Evolutionary conservation across 768 basidiomycete species (phyloP).

Genomic region (Boletus eberwhitei): DNA sequence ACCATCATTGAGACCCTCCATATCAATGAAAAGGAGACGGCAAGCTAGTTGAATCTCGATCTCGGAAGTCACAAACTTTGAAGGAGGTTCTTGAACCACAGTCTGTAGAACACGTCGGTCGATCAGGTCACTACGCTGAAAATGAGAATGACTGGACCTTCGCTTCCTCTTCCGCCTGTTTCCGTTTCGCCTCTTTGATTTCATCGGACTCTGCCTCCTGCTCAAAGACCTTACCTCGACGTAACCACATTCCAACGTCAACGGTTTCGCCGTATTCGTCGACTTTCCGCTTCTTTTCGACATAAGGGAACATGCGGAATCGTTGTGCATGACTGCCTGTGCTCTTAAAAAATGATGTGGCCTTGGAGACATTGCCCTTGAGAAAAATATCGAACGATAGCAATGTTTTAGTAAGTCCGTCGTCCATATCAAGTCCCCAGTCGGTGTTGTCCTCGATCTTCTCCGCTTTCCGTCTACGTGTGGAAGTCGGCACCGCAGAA

Average conservation of each 20-base stretch:
- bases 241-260: constrained; percentile 94
- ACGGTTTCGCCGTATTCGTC: constrained; percentile 96
- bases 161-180: constrained; percentile 69
- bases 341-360: constrained; percentile 84
- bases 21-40: constrained; percentile 85
- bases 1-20: constrained; percentile 96
- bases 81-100: constrained; percentile 79
- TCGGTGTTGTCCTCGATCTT: constrained; percentile 53
- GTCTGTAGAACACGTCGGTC: constrained; percentile 44
- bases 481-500: constrained; percentile 17
- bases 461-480: constrained; percentile 42
- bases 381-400: constrained; percentile 95
- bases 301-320: constrained; percentile 96
- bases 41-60: constrained; percentile 82
- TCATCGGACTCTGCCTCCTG: constrained; percentile 87
- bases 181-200: constrained; percentile 64
- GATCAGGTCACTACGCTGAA: background rate
- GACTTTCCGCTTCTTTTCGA: constrained; percentile 87
- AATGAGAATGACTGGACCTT: constrained; percentile 42
- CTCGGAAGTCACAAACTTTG: constrained; percentile 79
- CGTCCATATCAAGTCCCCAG: constrained; percentile 75
- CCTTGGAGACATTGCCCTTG: constrained; percentile 90
- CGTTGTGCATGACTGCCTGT: constrained; percentile 67
- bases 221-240: constrained; percentile 87
- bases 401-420: constrained; percentile 66